A percentile compares a stretch with the other conserved stretches of the same genome.
phyloP scores from a whole-genome alignment of 2,329 filamentous ascomycete genomes.

The Lasiodiplodia sp. region DNA sequence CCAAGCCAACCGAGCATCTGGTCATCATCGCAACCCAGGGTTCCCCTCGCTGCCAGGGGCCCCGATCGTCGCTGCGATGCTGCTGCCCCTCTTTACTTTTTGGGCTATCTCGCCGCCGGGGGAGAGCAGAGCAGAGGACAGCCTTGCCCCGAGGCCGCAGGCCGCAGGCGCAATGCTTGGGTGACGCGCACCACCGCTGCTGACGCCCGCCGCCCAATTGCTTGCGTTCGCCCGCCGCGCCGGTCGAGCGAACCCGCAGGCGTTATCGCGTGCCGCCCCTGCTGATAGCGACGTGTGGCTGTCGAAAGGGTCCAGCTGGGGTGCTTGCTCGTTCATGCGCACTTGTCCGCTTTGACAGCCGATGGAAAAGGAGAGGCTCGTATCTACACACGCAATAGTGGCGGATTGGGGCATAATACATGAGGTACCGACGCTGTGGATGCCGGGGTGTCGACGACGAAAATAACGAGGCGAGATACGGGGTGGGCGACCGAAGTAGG shows the following conservation, averaged over 20 bases:
- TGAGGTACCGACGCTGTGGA: slow-evolving; percentile 1
- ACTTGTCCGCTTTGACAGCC: not conserved
- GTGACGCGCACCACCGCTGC: slow-evolving; percentile 8
- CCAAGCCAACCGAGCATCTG: slow-evolving; percentile 3
- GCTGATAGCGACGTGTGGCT: not conserved
- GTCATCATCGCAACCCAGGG: not conserved
- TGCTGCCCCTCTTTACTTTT: not conserved
- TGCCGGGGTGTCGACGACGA: not conserved
- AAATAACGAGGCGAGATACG: slow-evolving; percentile 23
- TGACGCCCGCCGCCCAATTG: not conserved
- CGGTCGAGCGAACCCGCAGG: too few species aligned
- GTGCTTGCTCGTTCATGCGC: not conserved
- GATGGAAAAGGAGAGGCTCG: not conserved
- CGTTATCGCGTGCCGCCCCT: not conserved
- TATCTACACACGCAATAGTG: not conserved
- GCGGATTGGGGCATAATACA: slow-evolving; percentile 1
- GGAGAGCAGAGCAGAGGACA: too few species aligned
- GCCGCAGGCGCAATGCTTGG: not conserved
- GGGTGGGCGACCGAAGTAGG: not conserved
- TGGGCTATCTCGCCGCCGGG: too few species aligned
- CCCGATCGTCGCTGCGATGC: not conserved
- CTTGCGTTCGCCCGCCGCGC: not conserved
- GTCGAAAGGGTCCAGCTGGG: not conserved
- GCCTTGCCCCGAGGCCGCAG: too few species aligned
- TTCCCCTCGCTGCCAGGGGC: slow-evolving; percentile 6